Evolutionary conservation across 1,139 yeast species (phyloP), one percentile per base, ranked within the genome.

Genomic region (Sugiyamaella novakii): DNA sequence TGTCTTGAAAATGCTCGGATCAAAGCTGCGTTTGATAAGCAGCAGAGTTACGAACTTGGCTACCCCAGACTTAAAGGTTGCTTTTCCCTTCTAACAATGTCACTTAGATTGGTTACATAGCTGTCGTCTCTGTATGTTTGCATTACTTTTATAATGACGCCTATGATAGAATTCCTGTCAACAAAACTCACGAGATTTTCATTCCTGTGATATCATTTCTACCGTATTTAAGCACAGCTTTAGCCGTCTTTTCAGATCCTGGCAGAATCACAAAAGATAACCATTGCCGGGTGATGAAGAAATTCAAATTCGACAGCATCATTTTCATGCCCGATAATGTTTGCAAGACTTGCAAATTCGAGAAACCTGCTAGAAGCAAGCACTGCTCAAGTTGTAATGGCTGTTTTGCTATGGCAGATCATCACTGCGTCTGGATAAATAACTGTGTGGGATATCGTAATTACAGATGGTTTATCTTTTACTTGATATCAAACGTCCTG

Each of bases 401-500:
- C 21, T 92, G 98, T 64, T 73, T 84, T 3, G 70, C 83, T 29
- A 63, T 84, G 53, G 81, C 77, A 59, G 98, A 92, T 64, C 98
- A 92, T 64, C 98, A 92, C 68, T 92, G 98, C 63, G 68, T 88
- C n/a, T 92, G 97, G 96, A 70, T 91, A 51, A 91, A 91, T 68
- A 89, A 87, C 62, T 92, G 98, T 67, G 78, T 92, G 27, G 98
- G 97, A 0, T 76, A 76, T 59, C 74, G 79, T 45, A 92, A 92
- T 62, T 86, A 81, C 66, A 71, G 78, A 39, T 87, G 82, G 77
- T 92, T 92, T 62, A 59, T 86, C 46, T 54, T 69, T 6, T 91
- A 84, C 60, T 68, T 92, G 39, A 30, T 75, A 0, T 70, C 81
- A 29, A 84, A 87, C 54, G 64, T 77, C 31, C 65, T 76, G 54